Base-by-base conservation (phyloP, 208 protist genomes). In the Leishmania guyanensis region DNA sequence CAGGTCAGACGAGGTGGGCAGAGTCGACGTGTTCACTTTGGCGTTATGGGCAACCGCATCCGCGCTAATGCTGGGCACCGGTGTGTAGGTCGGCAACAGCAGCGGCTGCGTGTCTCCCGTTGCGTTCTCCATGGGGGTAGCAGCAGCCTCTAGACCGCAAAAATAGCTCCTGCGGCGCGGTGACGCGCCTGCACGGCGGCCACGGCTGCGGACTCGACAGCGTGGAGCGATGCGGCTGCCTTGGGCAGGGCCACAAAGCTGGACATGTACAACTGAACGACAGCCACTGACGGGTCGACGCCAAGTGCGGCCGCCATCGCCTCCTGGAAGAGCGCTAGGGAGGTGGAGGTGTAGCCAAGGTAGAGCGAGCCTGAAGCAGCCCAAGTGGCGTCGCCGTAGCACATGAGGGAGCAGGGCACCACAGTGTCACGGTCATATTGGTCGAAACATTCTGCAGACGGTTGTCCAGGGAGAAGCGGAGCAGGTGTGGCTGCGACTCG, bases 61-160 rank as follows among this genome's bases (percentile, higher is more conserved):
- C 16, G 85, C 80, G 54, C 54, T 48, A 72, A 93, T 64, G 80
- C 58, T 56, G 74, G 91, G 33, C 20, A 84, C 83, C 60, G 93
- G 82, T 20, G 85, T 87, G 83, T 95, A 93, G 17, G 86, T 84
- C 53, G 71, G 82, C 20, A 91, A 68, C 53, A 77, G 51, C 17
- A 36, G 12, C 14, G 54, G 6, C 12, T 62, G 60, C 29, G 6
- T 6, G 20, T 29, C 20, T 36, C 39, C 64, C 3, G 62, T 53
- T 22, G 56, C 58, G 39, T 39, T 53, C 3, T 33, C 46, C 53
- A 39, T 74, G 48, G 36, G 2, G 48, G 48, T 16, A 20, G 48
- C 8, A 9, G 43, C 46, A 33, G 70, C 48, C 48, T 29, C 73
- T 74, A 29, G 46, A 20, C 33, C n/a, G 72, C n/a, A 22, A 76